Conservation (phyloP, 306 rosid genomes). For the Benincasa hispida region DNA sequence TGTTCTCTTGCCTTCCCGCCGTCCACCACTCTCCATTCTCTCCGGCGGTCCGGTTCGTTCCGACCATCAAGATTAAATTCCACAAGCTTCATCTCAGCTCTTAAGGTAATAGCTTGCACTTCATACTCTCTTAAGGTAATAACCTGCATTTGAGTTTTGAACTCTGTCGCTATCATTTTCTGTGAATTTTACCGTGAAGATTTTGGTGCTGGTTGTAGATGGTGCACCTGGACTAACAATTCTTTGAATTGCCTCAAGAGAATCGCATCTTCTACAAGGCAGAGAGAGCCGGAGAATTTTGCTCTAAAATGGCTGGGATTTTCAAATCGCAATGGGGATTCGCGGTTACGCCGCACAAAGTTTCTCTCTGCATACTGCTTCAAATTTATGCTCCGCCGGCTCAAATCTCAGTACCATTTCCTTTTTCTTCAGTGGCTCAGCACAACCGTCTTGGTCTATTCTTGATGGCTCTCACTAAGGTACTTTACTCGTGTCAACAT, state of each 20-base stretch:
- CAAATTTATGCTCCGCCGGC: constrained; percentile 68
- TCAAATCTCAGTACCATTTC: constrained; percentile 51
- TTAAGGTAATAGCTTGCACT: background rate
- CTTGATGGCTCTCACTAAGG: constrained; percentile 78
- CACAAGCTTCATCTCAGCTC: background rate
- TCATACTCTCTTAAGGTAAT: background rate
- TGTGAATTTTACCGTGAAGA: background rate
- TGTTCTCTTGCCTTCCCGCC: background rate
- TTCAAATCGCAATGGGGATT: constrained; percentile 59
- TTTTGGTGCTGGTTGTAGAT: background rate
- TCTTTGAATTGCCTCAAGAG: background rate
- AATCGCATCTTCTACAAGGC: background rate
- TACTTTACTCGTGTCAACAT: background rate
- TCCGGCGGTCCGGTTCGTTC: background rate
- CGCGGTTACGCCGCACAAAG: constrained; percentile 80
- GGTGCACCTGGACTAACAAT: constrained; percentile 1
- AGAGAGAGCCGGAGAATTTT: background rate
- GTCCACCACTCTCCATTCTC: background rate
- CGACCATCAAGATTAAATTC: background rate
- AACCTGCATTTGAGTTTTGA: background rate
- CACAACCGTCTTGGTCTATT: constrained; percentile 78
- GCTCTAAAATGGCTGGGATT: constrained; percentile 41
- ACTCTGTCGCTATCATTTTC: background rate
- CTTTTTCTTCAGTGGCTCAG: constrained; percentile 62
- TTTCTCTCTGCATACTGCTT: constrained; percentile 70